Percentiles rank a stretch among this genome's conserved stretches.
phyloP scores from a whole-genome alignment of 768 basidiomycete species.

The Phaeotremella skinneri region DNA sequence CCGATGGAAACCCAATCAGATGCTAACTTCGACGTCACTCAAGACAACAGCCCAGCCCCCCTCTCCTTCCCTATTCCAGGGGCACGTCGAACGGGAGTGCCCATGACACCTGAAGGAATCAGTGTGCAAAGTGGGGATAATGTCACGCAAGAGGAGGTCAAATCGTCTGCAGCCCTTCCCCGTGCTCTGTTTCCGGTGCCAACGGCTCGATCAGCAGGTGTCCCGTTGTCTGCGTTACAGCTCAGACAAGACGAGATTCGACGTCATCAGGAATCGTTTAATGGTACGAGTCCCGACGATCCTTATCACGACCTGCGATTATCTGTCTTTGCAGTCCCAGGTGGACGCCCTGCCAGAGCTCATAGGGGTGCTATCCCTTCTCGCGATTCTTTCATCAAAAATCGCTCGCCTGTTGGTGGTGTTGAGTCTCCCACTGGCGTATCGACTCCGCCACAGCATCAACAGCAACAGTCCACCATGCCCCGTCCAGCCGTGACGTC shows the following conservation, averaged over 20 bases:
- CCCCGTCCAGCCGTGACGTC: background rate
- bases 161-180: no score
- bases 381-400: background rate
- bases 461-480: background rate
- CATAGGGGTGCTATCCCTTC: background rate
- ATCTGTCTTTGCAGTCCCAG: constrained; percentile 11
- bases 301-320: background rate
- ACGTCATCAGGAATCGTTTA: constrained; percentile 10
- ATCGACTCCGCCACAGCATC: background rate
- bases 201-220: background rate
- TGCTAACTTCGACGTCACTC: no score
- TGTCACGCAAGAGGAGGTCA: background rate
- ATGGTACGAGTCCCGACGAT: constrained; percentile 7
- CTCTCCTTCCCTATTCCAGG: background rate
- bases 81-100: background rate
- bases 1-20: background rate
- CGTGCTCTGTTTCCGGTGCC: no score
- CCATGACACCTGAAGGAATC: background rate
- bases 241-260: constrained; percentile 8
- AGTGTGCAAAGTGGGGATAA: no score
- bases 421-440: background rate
- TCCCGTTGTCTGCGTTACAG: background rate
- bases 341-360: background rate
- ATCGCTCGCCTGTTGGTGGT: no score
- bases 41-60: background rate